Conservation (phyloP, 129 eudicot species). For the Chrysanthemum lavandulifolium region DNA sequence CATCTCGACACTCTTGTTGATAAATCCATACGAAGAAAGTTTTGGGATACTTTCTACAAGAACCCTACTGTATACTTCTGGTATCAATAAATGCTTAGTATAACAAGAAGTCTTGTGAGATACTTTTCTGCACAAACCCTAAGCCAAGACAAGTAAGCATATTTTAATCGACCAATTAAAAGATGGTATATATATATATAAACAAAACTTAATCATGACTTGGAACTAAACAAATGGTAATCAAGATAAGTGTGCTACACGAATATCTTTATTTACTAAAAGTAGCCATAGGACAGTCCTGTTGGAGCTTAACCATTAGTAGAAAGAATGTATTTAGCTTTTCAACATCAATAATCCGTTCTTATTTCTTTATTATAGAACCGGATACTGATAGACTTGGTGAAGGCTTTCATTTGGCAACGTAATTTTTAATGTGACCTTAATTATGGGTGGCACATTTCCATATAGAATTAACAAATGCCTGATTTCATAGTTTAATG, state of each 20-base stretch:
- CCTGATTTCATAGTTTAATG: too few relatives aligned
- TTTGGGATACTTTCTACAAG: too few relatives aligned
- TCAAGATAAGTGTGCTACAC: not conserved
- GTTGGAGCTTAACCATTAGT: not conserved
- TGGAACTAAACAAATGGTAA: not conserved
- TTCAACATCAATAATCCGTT: not conserved
- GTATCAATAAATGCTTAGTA: too few relatives aligned
- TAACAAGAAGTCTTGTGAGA: too few relatives aligned
- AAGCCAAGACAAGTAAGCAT: not conserved
- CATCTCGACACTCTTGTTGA: too few relatives aligned
- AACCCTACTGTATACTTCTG: too few relatives aligned
- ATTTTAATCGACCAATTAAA: not conserved
- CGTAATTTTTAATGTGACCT: conserved; percentile 4
- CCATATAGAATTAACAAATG: conserved; percentile 15
- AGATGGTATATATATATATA: not conserved
- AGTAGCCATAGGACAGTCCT: conserved; percentile 16
- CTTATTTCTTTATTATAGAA: not conserved
- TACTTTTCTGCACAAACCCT: not conserved
- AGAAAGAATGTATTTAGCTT: conserved; percentile 8
- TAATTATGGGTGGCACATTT: conserved; percentile 23
- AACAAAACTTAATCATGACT: not conserved
- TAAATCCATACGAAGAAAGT: too few relatives aligned
- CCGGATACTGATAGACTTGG: conserved; percentile 15
- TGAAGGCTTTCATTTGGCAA: conserved; percentile 9
- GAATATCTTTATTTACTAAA: conserved; percentile 23